Conservation (phyloP, 2,329 filamentous ascomycete species). For the Arthrobotrys megalospora region DNA sequence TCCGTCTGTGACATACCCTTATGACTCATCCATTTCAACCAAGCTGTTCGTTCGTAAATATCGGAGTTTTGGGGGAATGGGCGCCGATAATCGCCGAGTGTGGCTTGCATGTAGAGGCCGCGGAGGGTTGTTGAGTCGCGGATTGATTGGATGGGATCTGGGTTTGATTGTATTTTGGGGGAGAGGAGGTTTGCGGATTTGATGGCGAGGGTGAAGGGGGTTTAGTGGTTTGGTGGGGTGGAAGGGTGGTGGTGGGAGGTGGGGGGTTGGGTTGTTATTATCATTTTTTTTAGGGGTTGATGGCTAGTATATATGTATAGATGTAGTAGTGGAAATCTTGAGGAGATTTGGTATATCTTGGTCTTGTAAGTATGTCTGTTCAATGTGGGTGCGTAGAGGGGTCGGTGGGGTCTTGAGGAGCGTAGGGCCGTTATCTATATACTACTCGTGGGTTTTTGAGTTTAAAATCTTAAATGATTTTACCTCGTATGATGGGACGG, state of each 20-base stretch:
- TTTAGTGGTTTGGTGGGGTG: background rate
- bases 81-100: background rate
- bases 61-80: background rate
- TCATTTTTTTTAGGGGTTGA: too few species aligned
- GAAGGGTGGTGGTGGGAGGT: background rate
- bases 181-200: background rate
- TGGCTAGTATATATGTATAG: too few species aligned
- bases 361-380: too few species aligned
- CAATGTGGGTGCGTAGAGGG: too few species aligned
- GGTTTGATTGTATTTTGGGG: constrained; percentile 11
- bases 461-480: too few species aligned
- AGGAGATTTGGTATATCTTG: too few species aligned
- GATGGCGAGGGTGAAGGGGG: constrained; percentile 1
- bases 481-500: too few species aligned
- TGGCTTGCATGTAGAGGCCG: constrained; percentile 14
- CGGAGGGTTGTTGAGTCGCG: constrained; percentile 1
- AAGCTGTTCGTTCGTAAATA: constrained; percentile 1
- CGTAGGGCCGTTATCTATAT: too few species aligned
- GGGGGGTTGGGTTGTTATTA: background rate
- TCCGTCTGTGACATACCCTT: constrained; percentile 2
- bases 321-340: too few species aligned
- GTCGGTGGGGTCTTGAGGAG: too few species aligned
- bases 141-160: constrained; percentile 17
- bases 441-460: too few species aligned
- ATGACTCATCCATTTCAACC: constrained; percentile 21